Percentiles rank a stretch among this genome's conserved stretches.
Evolutionary conservation across 192 early-diverging fungal species (phyloP).

Genomic region (Lunasporangiospora selenospora): DNA sequence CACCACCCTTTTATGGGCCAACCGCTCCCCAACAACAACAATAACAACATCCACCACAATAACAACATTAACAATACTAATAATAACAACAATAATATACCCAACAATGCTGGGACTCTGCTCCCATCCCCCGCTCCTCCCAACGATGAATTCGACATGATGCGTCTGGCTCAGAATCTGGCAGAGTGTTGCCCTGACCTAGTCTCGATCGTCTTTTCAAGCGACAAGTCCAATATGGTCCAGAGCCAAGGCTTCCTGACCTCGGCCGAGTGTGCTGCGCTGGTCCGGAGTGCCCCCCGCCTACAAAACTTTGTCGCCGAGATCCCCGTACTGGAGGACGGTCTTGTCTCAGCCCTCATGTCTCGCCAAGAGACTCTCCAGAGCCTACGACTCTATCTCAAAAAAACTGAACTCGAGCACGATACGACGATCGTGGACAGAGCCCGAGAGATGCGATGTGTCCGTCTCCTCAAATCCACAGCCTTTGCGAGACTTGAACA

Average conservation of each 20-base stretch:
- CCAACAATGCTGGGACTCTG: background rate
- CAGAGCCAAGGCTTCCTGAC: conserved; percentile 20
- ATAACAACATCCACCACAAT: conserved; percentile 1
- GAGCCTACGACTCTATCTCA: conserved; percentile 2
- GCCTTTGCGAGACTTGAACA: conserved; percentile 7
- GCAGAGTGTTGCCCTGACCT: conserved; percentile 25
- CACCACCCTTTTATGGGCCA: background rate
- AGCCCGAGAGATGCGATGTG: conserved; percentile 12
- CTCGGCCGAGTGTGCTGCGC: conserved; percentile 7
- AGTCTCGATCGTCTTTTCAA: conserved; percentile 14
- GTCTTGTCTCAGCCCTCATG: conserved; percentile 14
- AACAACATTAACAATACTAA: conserved; percentile 8
- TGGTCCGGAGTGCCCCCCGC: conserved; percentile 7
- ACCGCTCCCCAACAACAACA: background rate
- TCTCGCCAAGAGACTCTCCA: background rate
- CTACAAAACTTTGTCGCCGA: conserved; percentile 26
- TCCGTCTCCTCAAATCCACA: conserved; percentile 18
- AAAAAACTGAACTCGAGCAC: background rate
- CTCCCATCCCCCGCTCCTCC: too few relatives aligned
- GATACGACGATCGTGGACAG: background rate
- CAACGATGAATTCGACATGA: conserved; percentile 8
- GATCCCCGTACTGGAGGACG: conserved; percentile 7
- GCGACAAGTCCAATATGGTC: background rate
- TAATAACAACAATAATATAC: background rate
- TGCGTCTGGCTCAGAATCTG: conserved; percentile 20